Conservation (phyloP, 306 rosid species). For the Pyrus bretschneideri region DNA sequence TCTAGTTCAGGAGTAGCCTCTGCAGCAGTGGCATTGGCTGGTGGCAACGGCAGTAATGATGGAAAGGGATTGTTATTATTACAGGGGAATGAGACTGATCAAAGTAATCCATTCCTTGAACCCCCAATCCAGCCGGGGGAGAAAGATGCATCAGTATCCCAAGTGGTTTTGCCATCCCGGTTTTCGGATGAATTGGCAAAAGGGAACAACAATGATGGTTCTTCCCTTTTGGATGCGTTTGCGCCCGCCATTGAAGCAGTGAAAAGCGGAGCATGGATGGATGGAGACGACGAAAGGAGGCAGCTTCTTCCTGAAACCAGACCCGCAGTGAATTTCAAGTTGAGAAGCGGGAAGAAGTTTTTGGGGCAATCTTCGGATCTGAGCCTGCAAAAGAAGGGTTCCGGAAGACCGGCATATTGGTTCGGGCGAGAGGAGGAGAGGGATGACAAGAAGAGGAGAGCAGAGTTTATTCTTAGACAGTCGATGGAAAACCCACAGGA, state of each 20-base stretch:
- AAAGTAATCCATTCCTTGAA: slow-evolving; percentile 34
- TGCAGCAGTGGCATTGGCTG: slow-evolving; percentile 1
- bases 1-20: slow-evolving; percentile 28
- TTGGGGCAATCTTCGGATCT: slow-evolving; percentile 60
- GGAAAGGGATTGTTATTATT: slow-evolving; percentile 16
- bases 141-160: slow-evolving; percentile 41
- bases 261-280: slow-evolving; percentile 43
- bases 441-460: slow-evolving; percentile 88
- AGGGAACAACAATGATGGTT: slow-evolving; percentile 25
- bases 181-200: slow-evolving; percentile 20
- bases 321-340: slow-evolving; percentile 71
- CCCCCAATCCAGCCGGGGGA: slow-evolving; percentile 28
- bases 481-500: slow-evolving; percentile 80
- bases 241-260: slow-evolving; percentile 79
- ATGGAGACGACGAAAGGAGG: slow-evolving; percentile 47
- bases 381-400: slow-evolving; percentile 61
- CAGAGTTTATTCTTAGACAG: slow-evolving; percentile 79
- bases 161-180: slow-evolving; percentile 29
- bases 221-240: slow-evolving; percentile 66
- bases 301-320: slow-evolving; percentile 42
- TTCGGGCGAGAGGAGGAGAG: slow-evolving; percentile 68
- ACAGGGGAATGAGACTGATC: slow-evolving; percentile 13
- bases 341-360: slow-evolving; percentile 70
- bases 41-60: not conserved
- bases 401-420: slow-evolving; percentile 29